phyloP scores from a whole-genome alignment of 1,139 yeast species.

The Suhomyces maxii region DNA sequence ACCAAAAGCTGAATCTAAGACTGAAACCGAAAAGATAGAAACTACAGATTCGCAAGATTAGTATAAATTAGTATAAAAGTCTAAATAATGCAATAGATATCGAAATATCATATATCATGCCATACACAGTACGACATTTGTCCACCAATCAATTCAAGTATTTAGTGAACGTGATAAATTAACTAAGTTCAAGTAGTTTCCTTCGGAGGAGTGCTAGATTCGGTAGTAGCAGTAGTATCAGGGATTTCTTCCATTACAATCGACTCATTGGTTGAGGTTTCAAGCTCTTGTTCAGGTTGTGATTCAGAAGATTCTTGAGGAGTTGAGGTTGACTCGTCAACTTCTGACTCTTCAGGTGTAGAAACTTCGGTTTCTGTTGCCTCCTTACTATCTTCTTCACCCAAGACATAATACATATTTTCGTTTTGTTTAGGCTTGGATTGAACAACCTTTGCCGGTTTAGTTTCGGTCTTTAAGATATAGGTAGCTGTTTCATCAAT shows the following conservation, averaged over 20 bases:
- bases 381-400: conserved; percentile 1
- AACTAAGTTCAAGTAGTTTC: too few species aligned
- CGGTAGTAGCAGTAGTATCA: too few species aligned
- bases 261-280: background rate
- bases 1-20: background rate
- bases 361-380: background rate
- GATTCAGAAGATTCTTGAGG: background rate
- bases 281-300: background rate
- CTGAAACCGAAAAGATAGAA: background rate
- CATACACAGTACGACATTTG: background rate
- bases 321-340: too few species aligned
- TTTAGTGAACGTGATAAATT: too few species aligned
- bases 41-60: background rate
- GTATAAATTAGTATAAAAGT: background rate
- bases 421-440: conserved; percentile 4
- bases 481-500: conserved; percentile 35
- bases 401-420: conserved; percentile 12
- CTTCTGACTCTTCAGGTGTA: background rate
- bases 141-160: background rate
- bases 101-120: background rate
- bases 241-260: background rate
- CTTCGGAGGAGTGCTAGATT: too few species aligned
- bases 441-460: background rate
- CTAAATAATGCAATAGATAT: background rate
- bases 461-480: conserved; percentile 35